phyloP scores from a whole-genome alignment of 139 green algal genomes.

The Yamagishiella unicocca region DNA sequence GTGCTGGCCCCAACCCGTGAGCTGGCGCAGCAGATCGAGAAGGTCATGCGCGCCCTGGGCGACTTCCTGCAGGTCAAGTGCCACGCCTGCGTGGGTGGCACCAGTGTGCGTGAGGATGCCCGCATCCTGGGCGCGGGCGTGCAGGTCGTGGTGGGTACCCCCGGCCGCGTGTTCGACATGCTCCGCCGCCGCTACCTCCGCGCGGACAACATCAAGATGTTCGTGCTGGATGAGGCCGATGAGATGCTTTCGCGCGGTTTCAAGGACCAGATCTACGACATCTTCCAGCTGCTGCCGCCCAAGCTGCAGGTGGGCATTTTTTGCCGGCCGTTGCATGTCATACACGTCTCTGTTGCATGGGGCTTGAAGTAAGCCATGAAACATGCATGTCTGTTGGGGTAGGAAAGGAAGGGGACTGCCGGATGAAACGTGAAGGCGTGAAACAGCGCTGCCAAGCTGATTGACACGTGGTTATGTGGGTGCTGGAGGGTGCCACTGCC shows the following conservation, averaged over 20 bases:
- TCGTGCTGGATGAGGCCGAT: constrained; percentile 98
- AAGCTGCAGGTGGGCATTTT: constrained; percentile 97
- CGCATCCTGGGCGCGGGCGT: constrained; percentile 91
- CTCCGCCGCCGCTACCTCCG: constrained; percentile 94
- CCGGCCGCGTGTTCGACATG: constrained; percentile 99
- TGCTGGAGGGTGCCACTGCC: too few species aligned
- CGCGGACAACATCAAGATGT: constrained; percentile 93
- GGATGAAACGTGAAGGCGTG: too few species aligned
- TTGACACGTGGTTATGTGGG: too few species aligned
- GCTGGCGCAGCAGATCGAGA: constrained; percentile 99
- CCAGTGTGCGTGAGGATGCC: constrained; percentile 96
- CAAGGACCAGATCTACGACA: constrained; percentile 99
- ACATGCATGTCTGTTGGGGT: too few species aligned
- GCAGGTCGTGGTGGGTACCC: constrained; percentile 97
- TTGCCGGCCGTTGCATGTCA: too few species aligned
- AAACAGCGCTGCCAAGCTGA: too few species aligned
- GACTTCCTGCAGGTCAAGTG: constrained; percentile 99
- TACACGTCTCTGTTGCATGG: too few species aligned
- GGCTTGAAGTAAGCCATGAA: too few species aligned
- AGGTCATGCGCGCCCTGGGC: constrained; percentile 98
- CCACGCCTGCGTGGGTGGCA: constrained; percentile 99
- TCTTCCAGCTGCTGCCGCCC: constrained; percentile 98
- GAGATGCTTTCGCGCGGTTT: constrained; percentile 99
- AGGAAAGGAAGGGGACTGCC: too few species aligned
- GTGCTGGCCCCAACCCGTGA: constrained; percentile 99